Percentiles rank a stretch among this genome's conserved stretches.
Evolutionary conservation across 2,329 filamentous ascomycete species (phyloP).

Genomic region (Sarocladium strictum): DNA sequence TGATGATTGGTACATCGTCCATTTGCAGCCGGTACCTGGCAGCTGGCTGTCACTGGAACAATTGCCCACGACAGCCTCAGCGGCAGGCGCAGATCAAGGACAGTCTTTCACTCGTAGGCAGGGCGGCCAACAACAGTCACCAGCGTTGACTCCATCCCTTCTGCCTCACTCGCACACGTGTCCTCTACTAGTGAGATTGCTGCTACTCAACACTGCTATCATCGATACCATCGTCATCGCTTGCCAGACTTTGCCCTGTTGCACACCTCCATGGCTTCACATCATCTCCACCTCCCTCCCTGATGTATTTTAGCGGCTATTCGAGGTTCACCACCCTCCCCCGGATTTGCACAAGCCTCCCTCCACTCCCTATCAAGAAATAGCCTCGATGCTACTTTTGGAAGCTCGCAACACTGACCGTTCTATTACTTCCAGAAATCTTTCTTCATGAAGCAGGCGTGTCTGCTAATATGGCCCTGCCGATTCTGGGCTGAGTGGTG

Average conservation of each 20-base stretch:
- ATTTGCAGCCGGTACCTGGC: slow-evolving; percentile 4
- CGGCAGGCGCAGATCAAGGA: not conserved
- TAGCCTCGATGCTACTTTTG: not conserved
- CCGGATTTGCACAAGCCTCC: slow-evolving; percentile 1
- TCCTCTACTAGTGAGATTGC: too few species aligned
- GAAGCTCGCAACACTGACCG: not conserved
- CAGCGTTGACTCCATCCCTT: too few species aligned
- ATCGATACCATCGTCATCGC: not conserved
- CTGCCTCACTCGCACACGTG: too few species aligned
- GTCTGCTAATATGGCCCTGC: too few species aligned
- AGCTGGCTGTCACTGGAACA: not conserved
- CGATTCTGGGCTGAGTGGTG: too few species aligned
- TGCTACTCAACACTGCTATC: too few species aligned
- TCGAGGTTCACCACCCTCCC: slow-evolving; percentile 12
- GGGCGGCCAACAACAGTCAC: too few species aligned
- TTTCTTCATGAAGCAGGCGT: too few species aligned
- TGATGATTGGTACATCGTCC: not conserved
- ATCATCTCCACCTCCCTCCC: not conserved
- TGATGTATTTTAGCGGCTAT: slow-evolving; percentile 2
- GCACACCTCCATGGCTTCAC: not conserved
- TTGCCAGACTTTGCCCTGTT: not conserved
- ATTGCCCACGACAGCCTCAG: not conserved
- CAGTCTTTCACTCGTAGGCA: too few species aligned
- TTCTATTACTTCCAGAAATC: too few species aligned
- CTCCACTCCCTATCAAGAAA: not conserved